Evolutionary conservation across 805 yeast species (phyloP).

Genomic region (Wickerhamiella slavikovae): DNA sequence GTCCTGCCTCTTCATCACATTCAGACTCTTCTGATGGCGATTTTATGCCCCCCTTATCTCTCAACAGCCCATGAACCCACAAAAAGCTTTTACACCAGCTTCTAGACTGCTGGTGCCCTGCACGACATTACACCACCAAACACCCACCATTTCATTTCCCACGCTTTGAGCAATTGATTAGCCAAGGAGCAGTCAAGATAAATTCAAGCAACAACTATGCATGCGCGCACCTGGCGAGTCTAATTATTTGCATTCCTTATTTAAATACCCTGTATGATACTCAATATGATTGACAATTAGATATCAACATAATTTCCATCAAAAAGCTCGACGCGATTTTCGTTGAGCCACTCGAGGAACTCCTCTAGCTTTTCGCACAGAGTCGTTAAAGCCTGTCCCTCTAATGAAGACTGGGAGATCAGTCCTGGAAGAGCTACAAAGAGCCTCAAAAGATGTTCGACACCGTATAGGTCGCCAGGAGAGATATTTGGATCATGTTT

Average conservation of each 20-base stretch:
- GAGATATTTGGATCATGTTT: constrained; percentile 16
- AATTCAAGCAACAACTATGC: no score
- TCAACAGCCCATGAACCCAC: background rate
- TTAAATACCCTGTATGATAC: no score
- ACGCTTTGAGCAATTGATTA: no score
- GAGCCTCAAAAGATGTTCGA: constrained; percentile 62
- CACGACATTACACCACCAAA: no score
- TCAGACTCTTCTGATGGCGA: constrained; percentile 5
- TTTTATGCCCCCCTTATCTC: constrained; percentile 5
- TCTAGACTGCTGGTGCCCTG: no score
- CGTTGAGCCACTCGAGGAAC: constrained; percentile 31
- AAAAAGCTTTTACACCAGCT: background rate
- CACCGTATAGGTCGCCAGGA: constrained; percentile 41
- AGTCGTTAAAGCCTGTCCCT: constrained; percentile 40
- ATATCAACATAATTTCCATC: no score
- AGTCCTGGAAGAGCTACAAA: constrained; percentile 65
- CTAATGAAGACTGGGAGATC: constrained; percentile 65
- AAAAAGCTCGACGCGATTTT: constrained; percentile 21
- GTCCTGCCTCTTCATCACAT: constrained; percentile 3
- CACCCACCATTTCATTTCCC: no score
- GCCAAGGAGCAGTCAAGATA: no score
- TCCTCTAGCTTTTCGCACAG: constrained; percentile 34
- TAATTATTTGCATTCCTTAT: no score
- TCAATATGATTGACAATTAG: no score
- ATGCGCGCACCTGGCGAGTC: no score